Evolutionary conservation across 1,284 basidiomycete species (phyloP).

Genomic region (Boletellus sp.): DNA sequence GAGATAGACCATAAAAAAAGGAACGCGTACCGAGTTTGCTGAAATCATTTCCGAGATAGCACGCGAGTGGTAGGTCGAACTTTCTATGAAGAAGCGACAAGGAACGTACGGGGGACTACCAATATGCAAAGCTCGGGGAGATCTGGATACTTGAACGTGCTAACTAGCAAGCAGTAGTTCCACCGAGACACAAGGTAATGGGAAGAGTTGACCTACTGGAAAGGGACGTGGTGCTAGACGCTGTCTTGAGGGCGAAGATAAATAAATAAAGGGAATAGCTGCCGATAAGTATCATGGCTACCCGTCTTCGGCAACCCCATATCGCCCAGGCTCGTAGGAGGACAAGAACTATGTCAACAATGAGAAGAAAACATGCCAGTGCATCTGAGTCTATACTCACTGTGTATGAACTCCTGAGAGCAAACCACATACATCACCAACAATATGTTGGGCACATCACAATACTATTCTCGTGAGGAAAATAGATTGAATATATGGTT

Average conservation of each 20-base stretch:
- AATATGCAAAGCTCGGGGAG: neutral
- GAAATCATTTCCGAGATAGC: too few relatives aligned
- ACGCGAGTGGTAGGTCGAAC: conserved; percentile 49
- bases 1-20: too few relatives aligned
- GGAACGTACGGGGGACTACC: neutral
- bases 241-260: neutral
- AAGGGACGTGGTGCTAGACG: neutral
- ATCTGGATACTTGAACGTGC: neutral
- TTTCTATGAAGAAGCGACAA: conserved; percentile 36
- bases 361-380: neutral
- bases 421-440: neutral
- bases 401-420: neutral
- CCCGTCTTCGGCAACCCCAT: neutral
- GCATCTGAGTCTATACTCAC: neutral
- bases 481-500: neutral
- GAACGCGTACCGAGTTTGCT: too few relatives aligned
- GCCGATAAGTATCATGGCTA: neutral
- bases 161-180: neutral
- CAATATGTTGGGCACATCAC: neutral
- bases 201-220: neutral
- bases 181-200: neutral
- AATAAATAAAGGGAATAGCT: neutral
- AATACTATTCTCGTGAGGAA: neutral
- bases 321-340: neutral
- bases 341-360: neutral